Conservation (phyloP, 2,329 filamentous ascomycete genomes). For the Cladosporium sp. region DNA sequence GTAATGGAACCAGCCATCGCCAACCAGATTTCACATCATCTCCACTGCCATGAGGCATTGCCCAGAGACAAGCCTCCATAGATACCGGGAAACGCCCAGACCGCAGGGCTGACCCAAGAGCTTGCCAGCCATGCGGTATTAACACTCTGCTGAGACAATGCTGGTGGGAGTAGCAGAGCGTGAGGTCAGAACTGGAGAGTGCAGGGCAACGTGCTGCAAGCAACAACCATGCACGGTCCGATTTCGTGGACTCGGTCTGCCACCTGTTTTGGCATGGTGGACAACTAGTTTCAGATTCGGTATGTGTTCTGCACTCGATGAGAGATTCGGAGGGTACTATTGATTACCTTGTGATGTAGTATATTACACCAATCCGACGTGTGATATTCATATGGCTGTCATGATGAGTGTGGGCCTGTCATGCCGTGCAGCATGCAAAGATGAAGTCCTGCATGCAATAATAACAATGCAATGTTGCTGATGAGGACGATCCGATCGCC, state of each 20-base stretch:
- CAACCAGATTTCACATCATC: conserved; percentile 1
- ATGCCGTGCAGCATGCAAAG: background rate
- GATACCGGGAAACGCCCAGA: conserved; percentile 7
- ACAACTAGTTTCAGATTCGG: conserved; percentile 3
- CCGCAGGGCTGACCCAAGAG: conserved; percentile 9
- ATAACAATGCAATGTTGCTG: conserved; percentile 1
- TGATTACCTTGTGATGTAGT: no score
- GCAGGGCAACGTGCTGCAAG: conserved; percentile 6
- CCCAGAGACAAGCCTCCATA: conserved; percentile 11
- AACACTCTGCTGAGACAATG: conserved; percentile 7
- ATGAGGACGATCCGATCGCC: background rate
- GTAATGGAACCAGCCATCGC: conserved; percentile 9
- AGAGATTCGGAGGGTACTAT: no score
- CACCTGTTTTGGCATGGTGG: conserved; percentile 12
- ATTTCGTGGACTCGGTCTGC: background rate
- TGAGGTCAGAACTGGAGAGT: background rate
- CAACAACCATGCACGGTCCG: conserved; percentile 1
- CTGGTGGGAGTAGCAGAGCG: background rate
- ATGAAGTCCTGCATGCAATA: background rate
- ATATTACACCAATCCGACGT: no score
- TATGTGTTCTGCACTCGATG: no score
- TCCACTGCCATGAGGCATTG: conserved; percentile 1
- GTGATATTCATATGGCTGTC: no score
- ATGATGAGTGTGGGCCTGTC: background rate
- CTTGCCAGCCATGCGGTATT: conserved; percentile 12